Base-by-base conservation (phyloP, 108 stramenopile species). In the Seminavis robusta region DNA sequence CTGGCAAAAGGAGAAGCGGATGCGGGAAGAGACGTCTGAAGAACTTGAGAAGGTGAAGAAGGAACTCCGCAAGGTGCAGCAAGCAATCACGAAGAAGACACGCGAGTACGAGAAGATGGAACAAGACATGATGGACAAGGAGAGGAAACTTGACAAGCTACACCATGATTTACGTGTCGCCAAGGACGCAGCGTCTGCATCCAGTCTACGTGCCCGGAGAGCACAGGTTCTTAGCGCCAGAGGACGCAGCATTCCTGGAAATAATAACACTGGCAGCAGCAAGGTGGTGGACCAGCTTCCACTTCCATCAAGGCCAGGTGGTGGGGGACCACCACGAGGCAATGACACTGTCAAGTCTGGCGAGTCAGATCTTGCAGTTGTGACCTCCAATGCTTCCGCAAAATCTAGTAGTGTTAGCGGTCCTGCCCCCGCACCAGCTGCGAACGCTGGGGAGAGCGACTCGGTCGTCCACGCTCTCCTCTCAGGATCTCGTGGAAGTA, bases 1-100 rank as follows among this genome's bases (percentile, higher is more conserved):
- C 26, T 89, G 84, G 88, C 71, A 91, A 56, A 94, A 94, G 53
- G 94, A 94, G 59, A 94, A 90, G 77, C 30, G 47, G 13, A 33
- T 77, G 15, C 73, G 87, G 4, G 94, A 94, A 58, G 84, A 86
- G 48, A 70, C 74, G 46, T 43, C 71, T 9, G 67, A 74, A 25
- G 87, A 94, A 48, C 58, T 91, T 0, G 94, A 81, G 47, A 86
- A 88, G 62, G 26, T 63, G 2, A 28, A 63, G 23, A 56, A 59
- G 19, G 60, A 90, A 52, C 52, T 89, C 47, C 63, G 73, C 23
- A 74, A 80, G 40, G 36, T 83, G 3, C 84, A 88, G 44, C 69
- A 68, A 48, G 56, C 81, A 11, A 46, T 90, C 0, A 45, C 59
- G 21, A 78, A 62, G 30, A 33, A 67, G n/a, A 69, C 69, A 34